These are phyloP conservation scores for Fraxinus sp. DNA, from an alignment of 305 asterid genomes.

Conservation along the genomic window DNA sequence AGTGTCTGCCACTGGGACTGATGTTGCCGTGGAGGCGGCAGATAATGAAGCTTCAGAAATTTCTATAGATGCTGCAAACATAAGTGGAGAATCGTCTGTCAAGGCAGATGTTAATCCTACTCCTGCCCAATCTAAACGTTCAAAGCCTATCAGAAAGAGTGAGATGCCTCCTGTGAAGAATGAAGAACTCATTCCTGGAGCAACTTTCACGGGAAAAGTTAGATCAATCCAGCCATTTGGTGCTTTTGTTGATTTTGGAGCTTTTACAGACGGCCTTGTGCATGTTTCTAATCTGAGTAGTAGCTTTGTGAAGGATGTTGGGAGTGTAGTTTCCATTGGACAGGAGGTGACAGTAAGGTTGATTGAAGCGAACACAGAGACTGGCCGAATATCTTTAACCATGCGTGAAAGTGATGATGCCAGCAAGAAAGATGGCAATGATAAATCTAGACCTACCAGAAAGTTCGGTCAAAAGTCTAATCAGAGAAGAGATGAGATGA, in stretches of 20 bases:
- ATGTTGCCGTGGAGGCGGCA: conserved; percentile 69
- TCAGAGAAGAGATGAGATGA: conserved; percentile 54
- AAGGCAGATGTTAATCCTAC: conserved; percentile 37
- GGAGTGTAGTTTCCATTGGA: conserved; percentile 75
- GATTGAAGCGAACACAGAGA: conserved; percentile 73
- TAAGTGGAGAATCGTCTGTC: conserved; percentile 41
- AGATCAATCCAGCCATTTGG: conserved; percentile 94
- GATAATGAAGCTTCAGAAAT: conserved; percentile 36
- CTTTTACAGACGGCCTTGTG: conserved; percentile 93
- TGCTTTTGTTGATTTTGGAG: conserved; percentile 96
- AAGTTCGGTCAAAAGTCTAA: conserved; percentile 48
- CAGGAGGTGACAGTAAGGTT: conserved; percentile 90
- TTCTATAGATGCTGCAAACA: conserved; percentile 35
- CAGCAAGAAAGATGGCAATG: conserved; percentile 44
- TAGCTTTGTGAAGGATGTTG: conserved; percentile 85
- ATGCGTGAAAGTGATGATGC: conserved; percentile 74
- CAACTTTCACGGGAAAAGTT: conserved; percentile 88
- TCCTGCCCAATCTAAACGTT: conserved; percentile 43
- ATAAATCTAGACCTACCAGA: conserved; percentile 64
- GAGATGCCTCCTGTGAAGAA: conserved; percentile 89
- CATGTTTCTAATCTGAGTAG: conserved; percentile 88
- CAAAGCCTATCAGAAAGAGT: conserved; percentile 70
- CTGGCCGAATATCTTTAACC: conserved; percentile 80
- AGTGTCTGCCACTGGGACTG: conserved; percentile 62
- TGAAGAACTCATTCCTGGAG: conserved; percentile 78